These are phyloP conservation scores for Gymnopilus junonius DNA, from an alignment of 768 basidiomycete genomes.

Conservation along the genomic window DNA sequence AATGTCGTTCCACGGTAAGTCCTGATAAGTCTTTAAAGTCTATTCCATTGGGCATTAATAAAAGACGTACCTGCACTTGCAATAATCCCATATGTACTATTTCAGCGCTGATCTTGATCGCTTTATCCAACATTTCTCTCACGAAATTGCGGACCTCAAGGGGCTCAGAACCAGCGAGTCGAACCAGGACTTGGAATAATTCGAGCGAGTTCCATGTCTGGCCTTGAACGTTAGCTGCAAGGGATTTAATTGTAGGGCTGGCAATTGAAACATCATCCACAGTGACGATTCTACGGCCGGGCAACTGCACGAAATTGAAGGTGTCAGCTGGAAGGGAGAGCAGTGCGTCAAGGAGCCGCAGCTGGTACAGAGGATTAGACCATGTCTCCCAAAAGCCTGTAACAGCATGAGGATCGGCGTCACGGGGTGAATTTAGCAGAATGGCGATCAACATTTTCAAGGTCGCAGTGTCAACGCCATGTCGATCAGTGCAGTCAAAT, in stretches of 20 bases:
- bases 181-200: conserved; percentile 86
- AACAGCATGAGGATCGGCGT: conserved; percentile 77
- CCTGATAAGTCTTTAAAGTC: conserved; percentile 39
- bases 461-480: conserved; percentile 87
- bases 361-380: conserved; percentile 84
- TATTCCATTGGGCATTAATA: neutral
- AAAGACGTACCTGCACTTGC: conserved; percentile 78
- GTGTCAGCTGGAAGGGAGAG: conserved; percentile 89
- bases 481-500: conserved; percentile 85
- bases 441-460: conserved; percentile 89
- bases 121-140: conserved; percentile 92
- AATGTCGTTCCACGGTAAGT: conserved; percentile 87
- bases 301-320: conserved; percentile 90
- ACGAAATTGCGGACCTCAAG: conserved; percentile 76
- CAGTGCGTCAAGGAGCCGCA: conserved; percentile 86
- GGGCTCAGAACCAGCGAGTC: conserved; percentile 72
- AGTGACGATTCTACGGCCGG: conserved; percentile 82
- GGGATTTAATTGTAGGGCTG: conserved; percentile 89
- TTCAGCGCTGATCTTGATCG: conserved; percentile 92
- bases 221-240: conserved; percentile 89
- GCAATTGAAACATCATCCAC: conserved; percentile 86
- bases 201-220: conserved; percentile 96
- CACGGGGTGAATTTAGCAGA: conserved; percentile 80
- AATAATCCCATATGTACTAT: conserved; percentile 92
- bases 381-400: conserved; percentile 86